Evolutionary conservation across 1,284 basidiomycete genomes (phyloP).

Genomic region (Athelia sp.): DNA sequence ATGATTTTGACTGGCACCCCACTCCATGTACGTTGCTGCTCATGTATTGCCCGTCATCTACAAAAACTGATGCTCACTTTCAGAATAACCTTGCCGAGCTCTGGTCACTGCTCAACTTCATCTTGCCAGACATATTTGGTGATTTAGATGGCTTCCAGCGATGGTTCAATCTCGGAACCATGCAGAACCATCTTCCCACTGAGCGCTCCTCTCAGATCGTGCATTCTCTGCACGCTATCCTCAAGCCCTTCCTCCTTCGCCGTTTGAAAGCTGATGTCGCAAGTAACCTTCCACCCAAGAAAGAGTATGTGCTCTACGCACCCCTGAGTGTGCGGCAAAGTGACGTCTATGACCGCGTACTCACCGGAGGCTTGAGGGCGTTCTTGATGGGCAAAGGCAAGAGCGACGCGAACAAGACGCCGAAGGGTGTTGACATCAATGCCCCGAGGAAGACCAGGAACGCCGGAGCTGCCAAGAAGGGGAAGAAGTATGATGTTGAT

Average conservation of each 20-base stretch:
- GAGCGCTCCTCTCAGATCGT: constrained; percentile 69
- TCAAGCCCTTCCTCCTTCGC: constrained; percentile 94
- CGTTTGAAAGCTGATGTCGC: constrained; percentile 92
- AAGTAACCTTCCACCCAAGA: constrained; percentile 81
- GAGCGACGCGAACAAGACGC: constrained; percentile 23
- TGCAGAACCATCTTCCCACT: constrained; percentile 51
- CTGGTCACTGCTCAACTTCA: constrained; percentile 94
- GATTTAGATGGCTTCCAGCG: constrained; percentile 89
- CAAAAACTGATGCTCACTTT: background rate
- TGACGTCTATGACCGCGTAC: constrained; percentile 78
- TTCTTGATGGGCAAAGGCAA: constrained; percentile 52
- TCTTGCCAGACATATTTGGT: constrained; percentile 88
- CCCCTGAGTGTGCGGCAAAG: constrained; percentile 81
- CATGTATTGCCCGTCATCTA: background rate
- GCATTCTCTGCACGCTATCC: constrained; percentile 80
- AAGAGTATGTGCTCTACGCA: constrained; percentile 93
- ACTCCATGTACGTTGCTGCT: constrained; percentile 61
- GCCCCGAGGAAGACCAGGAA: constrained; percentile 23
- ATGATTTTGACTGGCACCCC: constrained; percentile 95
- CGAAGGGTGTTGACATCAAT: constrained; percentile 24
- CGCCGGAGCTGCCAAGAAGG: constrained; percentile 17
- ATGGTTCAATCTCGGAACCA: constrained; percentile 78
- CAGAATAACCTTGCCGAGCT: constrained; percentile 93
- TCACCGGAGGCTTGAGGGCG: constrained; percentile 61
- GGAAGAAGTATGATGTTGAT: constrained; percentile 46